Percentiles rank a stretch among this genome's conserved stretches.
phyloP scores from a whole-genome alignment of 305 asterid species.

The Fraxinus sp. region DNA sequence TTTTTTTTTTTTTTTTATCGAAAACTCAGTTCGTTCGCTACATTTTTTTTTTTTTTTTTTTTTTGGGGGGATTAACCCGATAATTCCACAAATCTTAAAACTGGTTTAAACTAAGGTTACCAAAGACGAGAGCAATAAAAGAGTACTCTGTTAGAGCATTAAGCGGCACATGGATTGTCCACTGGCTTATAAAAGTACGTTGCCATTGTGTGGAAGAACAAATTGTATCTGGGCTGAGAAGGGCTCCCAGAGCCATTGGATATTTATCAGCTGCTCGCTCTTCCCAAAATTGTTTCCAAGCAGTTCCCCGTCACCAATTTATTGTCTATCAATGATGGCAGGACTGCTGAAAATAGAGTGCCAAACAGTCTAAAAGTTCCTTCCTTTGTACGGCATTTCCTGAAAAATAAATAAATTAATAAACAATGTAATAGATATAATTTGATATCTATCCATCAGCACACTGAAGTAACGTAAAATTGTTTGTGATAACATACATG shows the following conservation, averaged over 20 bases:
- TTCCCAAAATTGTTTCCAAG: slow-evolving; percentile 25
- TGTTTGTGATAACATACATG: neutral
- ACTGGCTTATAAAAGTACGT: neutral
- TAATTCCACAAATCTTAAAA: slow-evolving; percentile 3
- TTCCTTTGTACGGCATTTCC: slow-evolving; percentile 81
- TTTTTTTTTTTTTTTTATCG: too few relatives aligned
- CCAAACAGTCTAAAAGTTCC: slow-evolving; percentile 59
- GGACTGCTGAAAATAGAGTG: neutral
- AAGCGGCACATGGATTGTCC: neutral
- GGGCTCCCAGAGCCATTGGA: neutral
- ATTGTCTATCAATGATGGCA: slow-evolving; percentile 19
- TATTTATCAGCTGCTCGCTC: slow-evolving; percentile 24
- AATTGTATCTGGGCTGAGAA: neutral
- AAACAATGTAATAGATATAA: neutral
- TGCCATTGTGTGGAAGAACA: neutral
- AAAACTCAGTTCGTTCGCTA: too few relatives aligned
- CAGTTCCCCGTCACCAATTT: slow-evolving; percentile 26
- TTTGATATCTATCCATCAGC: neutral
- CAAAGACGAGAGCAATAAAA: neutral
- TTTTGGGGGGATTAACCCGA: neutral
- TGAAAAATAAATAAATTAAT: slow-evolving; percentile 20
- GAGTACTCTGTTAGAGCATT: neutral
- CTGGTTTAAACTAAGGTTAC: neutral
- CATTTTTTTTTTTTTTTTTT: neutral
- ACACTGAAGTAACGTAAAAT: neutral